Conservation (phyloP, 1,284 basidiomycete species). For the Phellopilus nigrolimitatus region DNA sequence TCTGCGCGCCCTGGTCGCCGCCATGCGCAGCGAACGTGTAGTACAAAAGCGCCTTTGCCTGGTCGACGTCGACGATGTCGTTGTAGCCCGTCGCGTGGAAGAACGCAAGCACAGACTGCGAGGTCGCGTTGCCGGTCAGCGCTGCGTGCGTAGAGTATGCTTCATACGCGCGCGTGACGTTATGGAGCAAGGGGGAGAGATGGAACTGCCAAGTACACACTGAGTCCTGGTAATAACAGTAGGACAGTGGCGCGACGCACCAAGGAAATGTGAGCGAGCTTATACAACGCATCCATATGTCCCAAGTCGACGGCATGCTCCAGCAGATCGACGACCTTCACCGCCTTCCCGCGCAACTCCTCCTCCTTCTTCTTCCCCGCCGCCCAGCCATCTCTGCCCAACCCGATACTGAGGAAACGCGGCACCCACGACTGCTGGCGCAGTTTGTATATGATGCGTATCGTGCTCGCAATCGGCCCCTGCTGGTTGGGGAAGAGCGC, state of each 20-base stretch:
- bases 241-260: slow-evolving; percentile 39
- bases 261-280: slow-evolving; percentile 67
- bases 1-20: slow-evolving; percentile 82
- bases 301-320: slow-evolving; percentile 78
- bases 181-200: slow-evolving; percentile 58
- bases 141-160: slow-evolving; percentile 59
- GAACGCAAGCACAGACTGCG: slow-evolving; percentile 82
- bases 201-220: slow-evolving; percentile 51
- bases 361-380: slow-evolving; percentile 58
- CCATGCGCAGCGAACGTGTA: slow-evolving; percentile 91
- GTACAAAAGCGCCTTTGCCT: slow-evolving; percentile 81
- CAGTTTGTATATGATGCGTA: slow-evolving; percentile 61
- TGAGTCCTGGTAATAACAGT: neutral
- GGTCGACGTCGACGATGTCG: slow-evolving; percentile 60
- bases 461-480: slow-evolving; percentile 60
- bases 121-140: slow-evolving; percentile 72
- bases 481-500: slow-evolving; percentile 62
- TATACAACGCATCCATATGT: slow-evolving; percentile 69
- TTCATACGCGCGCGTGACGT: slow-evolving; percentile 57
- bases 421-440: slow-evolving; percentile 48
- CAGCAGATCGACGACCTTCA: slow-evolving; percentile 72
- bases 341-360: slow-evolving; percentile 58
- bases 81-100: slow-evolving; percentile 84
- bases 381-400: slow-evolving; percentile 39
- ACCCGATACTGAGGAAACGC: slow-evolving; percentile 35